Conservation (phyloP, 306 rosid genomes). For the Coriaria nepalensis region DNA sequence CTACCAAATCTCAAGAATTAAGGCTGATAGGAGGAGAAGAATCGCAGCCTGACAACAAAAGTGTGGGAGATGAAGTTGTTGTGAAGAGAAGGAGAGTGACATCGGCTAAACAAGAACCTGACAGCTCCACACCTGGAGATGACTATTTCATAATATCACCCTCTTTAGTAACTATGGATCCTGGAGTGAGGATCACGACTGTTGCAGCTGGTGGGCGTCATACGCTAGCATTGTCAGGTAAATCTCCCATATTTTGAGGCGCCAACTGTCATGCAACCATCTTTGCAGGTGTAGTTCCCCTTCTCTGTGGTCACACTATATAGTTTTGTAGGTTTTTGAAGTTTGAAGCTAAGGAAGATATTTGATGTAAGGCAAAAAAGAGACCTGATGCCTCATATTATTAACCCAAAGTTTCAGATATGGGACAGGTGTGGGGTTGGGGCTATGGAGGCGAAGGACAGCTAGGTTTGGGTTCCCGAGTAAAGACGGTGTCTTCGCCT, state of each 20-base stretch:
- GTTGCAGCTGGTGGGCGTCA: constrained; percentile 94
- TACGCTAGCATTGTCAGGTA: constrained; percentile 84
- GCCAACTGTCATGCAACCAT: constrained; percentile 6
- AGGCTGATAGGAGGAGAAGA: constrained; percentile 40
- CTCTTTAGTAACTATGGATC: constrained; percentile 44
- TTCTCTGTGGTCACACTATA: constrained; percentile 54
- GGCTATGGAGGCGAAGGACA: constrained; percentile 99
- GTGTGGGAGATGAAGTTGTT: constrained; percentile 47
- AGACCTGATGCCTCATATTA: constrained; percentile 68
- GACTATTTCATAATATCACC: constrained; percentile 53
- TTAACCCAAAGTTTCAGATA: constrained; percentile 84
- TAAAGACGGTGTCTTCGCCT: constrained; percentile 77
- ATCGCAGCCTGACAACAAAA: constrained; percentile 42
- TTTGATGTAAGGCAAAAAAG: constrained; percentile 66
- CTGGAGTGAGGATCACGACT: constrained; percentile 47
- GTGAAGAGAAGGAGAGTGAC: constrained; percentile 55
- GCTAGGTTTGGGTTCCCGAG: constrained; percentile 88
- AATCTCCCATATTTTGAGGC: constrained; percentile 15
- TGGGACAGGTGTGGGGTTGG: constrained; percentile 99
- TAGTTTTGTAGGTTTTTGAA: constrained; percentile 84
- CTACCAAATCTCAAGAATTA: constrained; percentile 32
- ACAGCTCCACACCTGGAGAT: constrained; percentile 43
- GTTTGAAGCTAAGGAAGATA: constrained; percentile 73
- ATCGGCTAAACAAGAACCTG: constrained; percentile 47
- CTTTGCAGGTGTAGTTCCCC: constrained; percentile 29